Evolutionary conservation across 768 basidiomycete species (phyloP).

Genomic region (Collybia sp.): DNA sequence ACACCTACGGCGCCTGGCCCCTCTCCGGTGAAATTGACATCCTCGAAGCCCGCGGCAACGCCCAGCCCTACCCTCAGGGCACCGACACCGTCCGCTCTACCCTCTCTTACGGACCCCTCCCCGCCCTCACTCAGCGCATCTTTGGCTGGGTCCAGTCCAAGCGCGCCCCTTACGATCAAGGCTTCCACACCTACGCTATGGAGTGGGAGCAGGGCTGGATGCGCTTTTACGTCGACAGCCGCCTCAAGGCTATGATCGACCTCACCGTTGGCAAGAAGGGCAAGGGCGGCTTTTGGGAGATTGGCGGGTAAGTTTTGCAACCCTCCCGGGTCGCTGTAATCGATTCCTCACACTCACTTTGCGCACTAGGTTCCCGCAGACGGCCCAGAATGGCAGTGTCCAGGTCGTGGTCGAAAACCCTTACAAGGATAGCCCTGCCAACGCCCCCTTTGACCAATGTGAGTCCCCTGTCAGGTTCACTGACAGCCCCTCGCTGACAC

Average conservation of each 20-base stretch:
- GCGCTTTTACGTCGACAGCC: constrained; percentile 71
- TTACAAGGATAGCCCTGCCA: constrained; percentile 51
- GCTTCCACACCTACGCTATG: constrained; percentile 69
- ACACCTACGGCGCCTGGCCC: constrained; percentile 63
- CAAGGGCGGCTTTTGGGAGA: constrained; percentile 58
- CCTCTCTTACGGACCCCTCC: constrained; percentile 61
- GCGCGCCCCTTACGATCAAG: constrained; percentile 42
- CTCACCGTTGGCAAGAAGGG: too few species aligned
- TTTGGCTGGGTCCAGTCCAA: constrained; percentile 54
- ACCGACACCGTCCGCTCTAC: constrained; percentile 53
- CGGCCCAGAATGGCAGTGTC: constrained; percentile 52
- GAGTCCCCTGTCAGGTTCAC: constrained; percentile 28
- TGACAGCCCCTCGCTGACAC: not conserved
- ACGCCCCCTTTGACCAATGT: constrained; percentile 83
- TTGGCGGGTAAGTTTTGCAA: constrained; percentile 36
- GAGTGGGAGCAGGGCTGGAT: constrained; percentile 77
- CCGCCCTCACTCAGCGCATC: constrained; percentile 12
- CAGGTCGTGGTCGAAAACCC: constrained; percentile 58
- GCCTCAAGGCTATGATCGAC: constrained; percentile 59
- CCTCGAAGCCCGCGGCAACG: constrained; percentile 60
- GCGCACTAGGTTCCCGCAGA: constrained; percentile 49
- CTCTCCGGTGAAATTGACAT: constrained; percentile 53
- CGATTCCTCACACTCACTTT: not conserved
- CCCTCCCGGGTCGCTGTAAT: constrained; percentile 43
- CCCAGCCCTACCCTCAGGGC: constrained; percentile 51